A percentile compares a stretch with the other conserved stretches of the same genome.
phyloP scores from a whole-genome alignment of 495 filamentous ascomycete species.

The Parathielavia appendiculata region DNA sequence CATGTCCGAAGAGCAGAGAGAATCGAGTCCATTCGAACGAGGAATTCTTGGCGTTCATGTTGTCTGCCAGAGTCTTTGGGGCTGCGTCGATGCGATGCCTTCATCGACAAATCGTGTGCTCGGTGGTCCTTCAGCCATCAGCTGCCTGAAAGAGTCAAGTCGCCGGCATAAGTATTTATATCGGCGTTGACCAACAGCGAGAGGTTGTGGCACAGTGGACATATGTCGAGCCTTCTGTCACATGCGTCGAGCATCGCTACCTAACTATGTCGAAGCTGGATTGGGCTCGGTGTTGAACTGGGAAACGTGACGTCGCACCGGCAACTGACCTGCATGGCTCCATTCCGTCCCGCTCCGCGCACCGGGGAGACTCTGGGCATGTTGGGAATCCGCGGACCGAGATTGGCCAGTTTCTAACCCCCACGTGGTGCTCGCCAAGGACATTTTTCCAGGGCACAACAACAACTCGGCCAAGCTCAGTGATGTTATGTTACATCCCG shows the following conservation, averaged over 20 bases:
- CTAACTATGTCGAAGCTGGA: background rate
- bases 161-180: too few species aligned
- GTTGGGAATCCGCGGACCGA: background rate
- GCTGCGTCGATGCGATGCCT: too few species aligned
- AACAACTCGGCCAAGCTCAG: background rate
- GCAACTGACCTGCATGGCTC: background rate
- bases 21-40: too few species aligned
- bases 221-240: too few species aligned
- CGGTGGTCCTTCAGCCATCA: background rate
- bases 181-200: too few species aligned
- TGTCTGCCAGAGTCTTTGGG: too few species aligned
- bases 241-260: background rate
- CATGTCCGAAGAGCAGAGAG: too few species aligned
- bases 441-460: background rate
- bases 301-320: background rate
- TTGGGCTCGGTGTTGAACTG: background rate
- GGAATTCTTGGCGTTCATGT: too few species aligned
- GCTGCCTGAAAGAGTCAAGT: background rate
- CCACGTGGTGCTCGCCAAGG: constrained; percentile 14
- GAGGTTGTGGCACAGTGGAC: too few species aligned
- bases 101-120: too few species aligned
- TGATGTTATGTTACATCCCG: background rate
- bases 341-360: background rate
- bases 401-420: constrained; percentile 7
- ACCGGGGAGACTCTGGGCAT: background rate